Base-by-base conservation (phyloP, 1,284 basidiomycete species). In the Heterobasidion annosum region DNA sequence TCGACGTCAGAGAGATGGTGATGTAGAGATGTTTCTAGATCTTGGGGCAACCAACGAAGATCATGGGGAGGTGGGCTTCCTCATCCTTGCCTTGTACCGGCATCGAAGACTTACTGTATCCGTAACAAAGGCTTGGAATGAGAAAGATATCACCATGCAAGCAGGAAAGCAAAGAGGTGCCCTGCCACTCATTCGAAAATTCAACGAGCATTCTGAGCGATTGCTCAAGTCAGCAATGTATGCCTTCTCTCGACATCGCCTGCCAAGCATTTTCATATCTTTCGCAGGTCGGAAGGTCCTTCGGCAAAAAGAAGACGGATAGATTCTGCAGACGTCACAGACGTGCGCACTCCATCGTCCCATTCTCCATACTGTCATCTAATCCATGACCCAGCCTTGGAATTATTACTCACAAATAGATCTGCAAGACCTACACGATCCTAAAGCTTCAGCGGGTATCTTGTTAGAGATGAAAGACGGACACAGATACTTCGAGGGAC, bases 151-250 rank as follows among this genome's bases (percentile, higher is more conserved):
- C 48, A 98, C 97, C 0, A 99, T 99, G 97, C 90, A 93, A 65
- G 85, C 95, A 4, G 97, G 97, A 7, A 82, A 87, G 61, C 90
- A 97, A 67, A 78, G 86, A 50, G 86, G 85, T 19, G 88, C 90
- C 16, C 70, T 99, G 42, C 97, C 97, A 0, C 78, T 99, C 35
- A 98, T 99, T 63, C 81, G 97, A 45, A 88, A 96, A 63, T 99
- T 99, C 73, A 99, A 99, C 65, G 93, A 98, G 64, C 97, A 99
- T 69, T 96, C 93, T 0, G 91, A 95, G 62, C 77, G 93, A 59
- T 71, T 98, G 13, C 74, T 98, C 33, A 88, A 88, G 55, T 81
- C 87, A 47, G 82, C 86, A 5, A 64, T 89, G 87, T 86, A 65
- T 62, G 83, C 70, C 35, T 15, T 35, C 8, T 43, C 44, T 19